Base-by-base conservation (phyloP, 805 yeast genomes). In the Lipomyces chichibuensis region DNA sequence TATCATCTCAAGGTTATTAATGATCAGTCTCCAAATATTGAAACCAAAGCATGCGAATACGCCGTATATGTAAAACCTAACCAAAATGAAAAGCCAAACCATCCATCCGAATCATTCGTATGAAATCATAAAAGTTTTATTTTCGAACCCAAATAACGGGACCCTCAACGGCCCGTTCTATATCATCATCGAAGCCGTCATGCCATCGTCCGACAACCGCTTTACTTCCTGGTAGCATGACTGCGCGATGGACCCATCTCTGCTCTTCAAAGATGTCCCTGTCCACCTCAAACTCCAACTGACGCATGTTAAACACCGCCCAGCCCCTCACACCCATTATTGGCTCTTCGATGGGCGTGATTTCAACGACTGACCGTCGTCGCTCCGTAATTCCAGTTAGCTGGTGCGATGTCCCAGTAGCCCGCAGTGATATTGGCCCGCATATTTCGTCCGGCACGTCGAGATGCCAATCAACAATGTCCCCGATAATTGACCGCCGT, bases 131-230 rank as follows among this genome's bases (percentile, higher is more conserved):
- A n/a, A 2, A 13, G 20, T 17, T 43, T n/a, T n/a, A 67, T 33
- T 57, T 61, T n/a, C 71, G 60, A 14, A 68, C 61, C 71, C 71
- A 68, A 17, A 68, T 35, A 23, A 59, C 37, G 14, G 71, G 71
- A 2, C 71, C 71, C 62, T 68, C 71, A 23, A 68, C 71, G 1
- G 70, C 63, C 46, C 63, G 64, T 63, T 64, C 66, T 29, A 51
- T 39, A 33, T 68, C 66, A 25, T 60, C 69, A 39, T 66, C 65
- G n/a, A 63, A 66, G n/a, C 71, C 71, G 51, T 68, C 71, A 60
- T 63, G 71, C 71, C 71, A 68, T 20, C 71, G 64, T 17, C 71
- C 71, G 13, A 68, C 49, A n/a, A 68, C 64, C 17, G 69, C 70
- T 57, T 68, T 68, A 58, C 70, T 63, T 1, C 71, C 71, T 4